Evolutionary conservation across 2,329 filamentous ascomycete genomes (phyloP).

Genomic region (Camillea tinctor): DNA sequence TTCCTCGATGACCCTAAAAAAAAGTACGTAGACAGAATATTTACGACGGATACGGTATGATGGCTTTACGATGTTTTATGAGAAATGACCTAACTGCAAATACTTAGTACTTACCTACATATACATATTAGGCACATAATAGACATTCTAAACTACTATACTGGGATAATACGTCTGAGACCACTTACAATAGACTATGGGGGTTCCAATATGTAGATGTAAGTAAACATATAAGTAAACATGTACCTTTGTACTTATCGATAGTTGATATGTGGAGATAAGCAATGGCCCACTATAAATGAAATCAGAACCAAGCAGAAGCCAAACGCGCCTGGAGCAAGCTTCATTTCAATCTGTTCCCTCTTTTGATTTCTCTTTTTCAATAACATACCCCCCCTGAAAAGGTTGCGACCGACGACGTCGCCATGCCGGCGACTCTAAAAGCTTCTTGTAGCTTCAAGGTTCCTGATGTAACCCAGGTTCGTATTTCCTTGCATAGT

Average conservation of each 20-base stretch:
- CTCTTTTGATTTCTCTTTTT: neutral
- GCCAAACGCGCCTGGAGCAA: neutral
- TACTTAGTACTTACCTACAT: too few species aligned
- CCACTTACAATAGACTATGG: too few species aligned
- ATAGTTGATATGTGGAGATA: neutral
- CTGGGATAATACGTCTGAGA: too few species aligned
- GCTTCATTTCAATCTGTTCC: neutral
- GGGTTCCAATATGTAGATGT: too few species aligned
- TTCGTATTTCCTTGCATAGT: conserved; percentile 19
- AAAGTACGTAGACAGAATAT: too few species aligned
- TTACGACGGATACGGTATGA: too few species aligned
- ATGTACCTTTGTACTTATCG: neutral
- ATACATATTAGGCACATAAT: too few species aligned
- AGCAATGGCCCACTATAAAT: neutral
- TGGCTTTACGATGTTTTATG: too few species aligned
- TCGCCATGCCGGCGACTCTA: conserved; percentile 22
- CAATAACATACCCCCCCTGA: neutral
- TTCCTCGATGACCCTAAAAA: too few species aligned
- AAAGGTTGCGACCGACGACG: neutral
- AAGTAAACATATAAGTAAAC: neutral
- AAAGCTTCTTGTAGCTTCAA: conserved; percentile 16
- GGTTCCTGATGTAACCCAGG: conserved; percentile 39
- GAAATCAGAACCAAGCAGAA: neutral
- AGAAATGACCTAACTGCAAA: too few species aligned
- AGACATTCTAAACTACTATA: too few species aligned